Conservation (phyloP, 1,284 basidiomycete genomes). For the Rhodotorula sp. region DNA sequence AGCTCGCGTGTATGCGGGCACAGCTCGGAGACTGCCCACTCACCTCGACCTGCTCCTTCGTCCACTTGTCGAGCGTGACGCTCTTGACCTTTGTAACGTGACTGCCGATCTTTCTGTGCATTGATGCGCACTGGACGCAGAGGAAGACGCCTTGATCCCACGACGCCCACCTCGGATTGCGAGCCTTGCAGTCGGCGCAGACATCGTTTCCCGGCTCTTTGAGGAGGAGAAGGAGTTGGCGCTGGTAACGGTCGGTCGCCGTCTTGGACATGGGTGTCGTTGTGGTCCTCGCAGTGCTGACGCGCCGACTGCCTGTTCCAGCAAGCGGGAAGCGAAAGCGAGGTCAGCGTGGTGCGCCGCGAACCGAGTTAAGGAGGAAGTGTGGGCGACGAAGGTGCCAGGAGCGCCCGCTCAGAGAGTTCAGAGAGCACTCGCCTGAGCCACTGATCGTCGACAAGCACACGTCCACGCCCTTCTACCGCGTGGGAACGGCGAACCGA, state of each 20-base stretch:
- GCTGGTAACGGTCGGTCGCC: constrained; percentile 37
- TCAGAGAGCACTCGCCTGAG: too few relatives aligned
- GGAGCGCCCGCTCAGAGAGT: too few relatives aligned
- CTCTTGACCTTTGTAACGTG: constrained; percentile 50
- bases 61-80: constrained; percentile 50
- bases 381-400: too few relatives aligned
- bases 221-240: constrained; percentile 46
- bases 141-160: constrained; percentile 46
- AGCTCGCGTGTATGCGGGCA: too few relatives aligned
- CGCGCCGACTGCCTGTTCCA: neutral
- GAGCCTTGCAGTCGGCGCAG: constrained; percentile 48
- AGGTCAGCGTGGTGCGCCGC: neutral
- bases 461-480: too few relatives aligned
- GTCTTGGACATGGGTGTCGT: constrained; percentile 6
- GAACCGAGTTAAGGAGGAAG: too few relatives aligned
- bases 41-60: constrained; percentile 49
- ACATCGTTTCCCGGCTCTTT: constrained; percentile 47
- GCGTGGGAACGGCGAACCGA: too few relatives aligned
- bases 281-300: neutral
- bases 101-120: constrained; percentile 50
- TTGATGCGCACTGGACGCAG: constrained; percentile 46
- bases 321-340: neutral
- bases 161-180: constrained; percentile 48
- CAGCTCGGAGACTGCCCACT: neutral
- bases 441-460: too few relatives aligned